Percentiles rank a stretch among this genome's conserved stretches.
These are phyloP conservation scores for Gnomoniopsis sp. DNA, from an alignment of 2,329 filamentous ascomycete genomes.

Conservation along the genomic window DNA sequence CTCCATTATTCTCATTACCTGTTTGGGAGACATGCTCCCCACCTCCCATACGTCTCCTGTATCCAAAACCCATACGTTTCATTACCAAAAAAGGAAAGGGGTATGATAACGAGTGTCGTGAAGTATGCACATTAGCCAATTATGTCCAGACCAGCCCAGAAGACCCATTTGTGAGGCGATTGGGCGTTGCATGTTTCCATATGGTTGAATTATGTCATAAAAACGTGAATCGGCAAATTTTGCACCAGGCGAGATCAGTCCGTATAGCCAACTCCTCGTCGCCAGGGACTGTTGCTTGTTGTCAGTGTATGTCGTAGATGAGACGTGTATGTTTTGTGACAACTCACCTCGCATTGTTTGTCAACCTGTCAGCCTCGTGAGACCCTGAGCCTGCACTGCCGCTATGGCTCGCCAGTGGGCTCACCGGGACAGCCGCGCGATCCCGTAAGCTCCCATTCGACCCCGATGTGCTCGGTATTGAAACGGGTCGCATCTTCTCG, in stretches of 20 bases:
- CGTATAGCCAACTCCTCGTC: slow-evolving; percentile 55
- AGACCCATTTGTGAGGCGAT: neutral
- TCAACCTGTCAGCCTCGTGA: slow-evolving; percentile 37
- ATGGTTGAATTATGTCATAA: neutral
- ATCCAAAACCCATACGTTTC: neutral
- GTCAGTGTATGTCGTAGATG: slow-evolving; percentile 18
- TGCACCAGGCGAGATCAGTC: slow-evolving; percentile 16
- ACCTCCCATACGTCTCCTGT: neutral
- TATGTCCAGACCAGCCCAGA: slow-evolving; percentile 3
- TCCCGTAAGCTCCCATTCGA: slow-evolving; percentile 20
- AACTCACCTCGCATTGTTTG: slow-evolving; percentile 46
- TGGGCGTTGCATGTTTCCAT: neutral
- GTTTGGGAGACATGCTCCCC: neutral
- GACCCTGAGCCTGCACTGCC: slow-evolving; percentile 30
- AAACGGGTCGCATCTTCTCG: slow-evolving; percentile 19
- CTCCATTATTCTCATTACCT: slow-evolving; percentile 2
- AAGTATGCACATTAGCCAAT: neutral
- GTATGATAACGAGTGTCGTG: slow-evolving; percentile 4
- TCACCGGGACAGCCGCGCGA: slow-evolving; percentile 20
- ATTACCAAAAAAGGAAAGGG: neutral
- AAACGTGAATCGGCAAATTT: neutral
- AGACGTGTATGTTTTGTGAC: neutral
- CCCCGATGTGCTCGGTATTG: slow-evolving; percentile 24
- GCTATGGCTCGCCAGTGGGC: slow-evolving; percentile 28
- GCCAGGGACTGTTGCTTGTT: slow-evolving; percentile 44